Base-by-base conservation (phyloP, 2,329 filamentous ascomycete species). In the Aspergillus nomiae region DNA sequence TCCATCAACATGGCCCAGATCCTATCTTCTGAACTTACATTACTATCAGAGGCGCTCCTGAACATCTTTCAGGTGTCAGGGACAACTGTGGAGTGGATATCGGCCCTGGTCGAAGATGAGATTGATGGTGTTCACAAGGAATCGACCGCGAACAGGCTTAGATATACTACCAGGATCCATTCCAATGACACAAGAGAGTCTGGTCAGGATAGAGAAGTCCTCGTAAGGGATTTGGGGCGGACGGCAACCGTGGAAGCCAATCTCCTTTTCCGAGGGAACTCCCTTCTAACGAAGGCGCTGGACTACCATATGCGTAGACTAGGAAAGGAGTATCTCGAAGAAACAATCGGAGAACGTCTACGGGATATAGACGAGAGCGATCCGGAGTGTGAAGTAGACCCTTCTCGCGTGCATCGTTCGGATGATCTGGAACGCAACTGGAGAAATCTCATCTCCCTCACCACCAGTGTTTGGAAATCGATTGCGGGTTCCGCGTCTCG, bases 41-140 rank as follows among this genome's bases (percentile, higher is more conserved):
- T 87, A n/a, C 78, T 98, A 10, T 91, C 93, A 2, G 94, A 97
- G 73, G 89, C 91, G 32, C 87, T 98, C 43, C 81, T 98, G 66
- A 96, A 98, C 74, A 96, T 99, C 58, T 99, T 94, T 71, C 95
- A 99, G 74, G 94, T 96, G 3, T 94, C 93, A 2, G 92, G 92
- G 0, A 87, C 87, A 43, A 91, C 92, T 2, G 86, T 86, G 50
- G 92, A 97, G 63, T 99, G 95, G 95, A 85, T 99, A 26, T 95
- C 92, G 83, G 89, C 92, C 2, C 82, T 99, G 46, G 92, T 97
- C 0, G 95, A 99, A 77, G 94, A 98, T 73, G 95, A 99, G 77
- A 98, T 99, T 62, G 95, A 98, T 72, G 94, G 94, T 0, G 89
- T 95, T 21, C 88, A 92, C 60, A 96, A 90, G 73, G 93, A 97